Conservation (phyloP, 2,329 filamentous ascomycete species). For the Pseudogymnoascus sp. region DNA sequence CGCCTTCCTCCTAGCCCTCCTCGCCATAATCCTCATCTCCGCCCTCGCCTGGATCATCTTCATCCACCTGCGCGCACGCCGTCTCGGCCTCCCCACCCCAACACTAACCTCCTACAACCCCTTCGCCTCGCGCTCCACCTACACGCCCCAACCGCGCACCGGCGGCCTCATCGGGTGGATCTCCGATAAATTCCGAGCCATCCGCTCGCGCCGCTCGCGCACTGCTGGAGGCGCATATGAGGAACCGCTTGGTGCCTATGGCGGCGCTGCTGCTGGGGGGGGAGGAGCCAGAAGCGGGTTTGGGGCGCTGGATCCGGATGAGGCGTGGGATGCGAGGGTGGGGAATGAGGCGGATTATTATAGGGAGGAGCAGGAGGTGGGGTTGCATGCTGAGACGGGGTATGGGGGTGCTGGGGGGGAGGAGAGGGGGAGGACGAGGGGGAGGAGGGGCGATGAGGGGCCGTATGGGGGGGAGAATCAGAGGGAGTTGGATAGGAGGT, state of each 20-base stretch:
- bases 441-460: conserved; percentile 35
- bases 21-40: conserved; percentile 51
- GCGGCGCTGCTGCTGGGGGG: conserved; percentile 28
- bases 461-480: conserved; percentile 31
- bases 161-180: conserved; percentile 67
- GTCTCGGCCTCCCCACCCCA: conserved; percentile 67
- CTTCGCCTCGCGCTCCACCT: conserved; percentile 43
- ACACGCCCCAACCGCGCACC: conserved; percentile 45
- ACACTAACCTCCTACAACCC: conserved; percentile 62
- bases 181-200: conserved; percentile 52
- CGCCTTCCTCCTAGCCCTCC: conserved; percentile 64
- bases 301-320: conserved; percentile 68
- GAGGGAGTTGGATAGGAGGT: conserved; percentile 35
- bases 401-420: conserved; percentile 33
- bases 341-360: conserved; percentile 70
- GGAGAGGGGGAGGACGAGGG: conserved; percentile 34
- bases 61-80: conserved; percentile 62
- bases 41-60: conserved; percentile 62
- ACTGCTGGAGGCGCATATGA: conserved; percentile 68
- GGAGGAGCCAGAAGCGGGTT: conserved; percentile 47
- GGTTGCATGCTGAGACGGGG: conserved; percentile 36
- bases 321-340: conserved; percentile 77
- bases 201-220: conserved; percentile 58
- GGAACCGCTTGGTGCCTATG: conserved; percentile 36
- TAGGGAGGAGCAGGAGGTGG: conserved; percentile 64